Evolutionary conservation across 106 monocot genomes (phyloP).

Genomic region (Dioscorea zingiberensis): DNA sequence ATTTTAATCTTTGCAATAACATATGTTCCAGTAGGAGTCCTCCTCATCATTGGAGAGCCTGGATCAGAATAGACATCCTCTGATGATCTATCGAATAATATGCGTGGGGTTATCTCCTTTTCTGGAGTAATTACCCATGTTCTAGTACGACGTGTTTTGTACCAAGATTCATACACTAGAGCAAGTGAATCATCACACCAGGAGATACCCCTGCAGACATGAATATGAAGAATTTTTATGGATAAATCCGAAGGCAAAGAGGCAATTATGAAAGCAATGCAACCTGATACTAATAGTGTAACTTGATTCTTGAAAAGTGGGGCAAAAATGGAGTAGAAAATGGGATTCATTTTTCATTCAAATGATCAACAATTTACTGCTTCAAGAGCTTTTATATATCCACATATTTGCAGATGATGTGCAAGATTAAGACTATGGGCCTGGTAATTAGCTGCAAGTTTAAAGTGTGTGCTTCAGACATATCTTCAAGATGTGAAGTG

Average conservation of each 20-base stretch:
- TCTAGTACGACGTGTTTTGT: constrained; percentile 84
- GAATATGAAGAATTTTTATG: too few species aligned
- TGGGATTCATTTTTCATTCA: background rate
- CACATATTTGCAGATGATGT: too few species aligned
- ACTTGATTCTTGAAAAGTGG: background rate
- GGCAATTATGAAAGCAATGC: too few species aligned
- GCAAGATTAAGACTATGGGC: too few species aligned
- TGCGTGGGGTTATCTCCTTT: constrained; percentile 62
- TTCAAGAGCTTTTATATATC: too few species aligned
- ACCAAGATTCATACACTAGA: constrained; percentile 97
- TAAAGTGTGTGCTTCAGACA: too few species aligned
- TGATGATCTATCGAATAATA: constrained; percentile 95
- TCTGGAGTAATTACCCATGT: constrained; percentile 92
- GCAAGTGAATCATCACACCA: constrained; percentile 98
- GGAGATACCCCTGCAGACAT: constrained; percentile 69
- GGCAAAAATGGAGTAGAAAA: too few species aligned
- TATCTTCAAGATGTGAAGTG: too few species aligned
- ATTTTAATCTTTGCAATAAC: constrained; percentile 89
- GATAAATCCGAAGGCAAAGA: background rate
- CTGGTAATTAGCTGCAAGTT: too few species aligned
- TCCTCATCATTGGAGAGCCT: constrained; percentile 91
- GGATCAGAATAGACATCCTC: constrained; percentile 99
- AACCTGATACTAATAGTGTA: background rate
- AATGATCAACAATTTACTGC: background rate
- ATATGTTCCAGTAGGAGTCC: constrained; percentile 83